Evolutionary conservation across 2,329 filamentous ascomycete species (phyloP).

Genomic region (Penicillium crustosum): DNA sequence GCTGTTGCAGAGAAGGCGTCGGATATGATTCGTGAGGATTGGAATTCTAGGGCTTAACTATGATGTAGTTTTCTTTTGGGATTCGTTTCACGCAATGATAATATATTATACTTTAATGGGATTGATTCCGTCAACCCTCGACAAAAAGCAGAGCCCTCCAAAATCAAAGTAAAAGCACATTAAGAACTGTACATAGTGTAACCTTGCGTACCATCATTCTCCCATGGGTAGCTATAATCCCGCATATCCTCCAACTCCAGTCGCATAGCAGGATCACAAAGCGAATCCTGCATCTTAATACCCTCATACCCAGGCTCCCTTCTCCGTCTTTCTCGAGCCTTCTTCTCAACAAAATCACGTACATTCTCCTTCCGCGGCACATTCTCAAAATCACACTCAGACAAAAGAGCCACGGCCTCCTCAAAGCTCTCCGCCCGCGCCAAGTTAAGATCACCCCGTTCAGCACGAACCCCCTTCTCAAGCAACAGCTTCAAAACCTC

Average conservation of each 20-base stretch:
- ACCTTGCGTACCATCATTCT: background rate
- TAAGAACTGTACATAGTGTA: background rate
- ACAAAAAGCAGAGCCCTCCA: background rate
- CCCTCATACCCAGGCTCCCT: background rate
- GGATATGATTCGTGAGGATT: slow-evolving; percentile 35
- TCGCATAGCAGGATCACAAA: background rate
- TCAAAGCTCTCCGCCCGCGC: background rate
- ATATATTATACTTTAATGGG: background rate
- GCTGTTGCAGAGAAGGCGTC: slow-evolving; percentile 37
- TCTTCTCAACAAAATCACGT: background rate
- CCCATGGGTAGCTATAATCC: too few relatives aligned
- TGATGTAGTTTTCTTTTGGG: background rate
- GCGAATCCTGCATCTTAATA: background rate
- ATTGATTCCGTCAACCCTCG: background rate
- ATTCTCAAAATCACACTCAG: background rate
- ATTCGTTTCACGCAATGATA: background rate
- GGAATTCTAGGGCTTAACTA: slow-evolving; percentile 10
- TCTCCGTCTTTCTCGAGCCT: background rate
- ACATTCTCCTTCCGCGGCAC: background rate
- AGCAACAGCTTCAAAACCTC: background rate
- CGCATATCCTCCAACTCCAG: background rate
- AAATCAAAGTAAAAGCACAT: background rate
- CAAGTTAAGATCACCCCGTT: background rate
- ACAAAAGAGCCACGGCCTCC: background rate
- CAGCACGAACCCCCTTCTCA: background rate